Conservation (phyloP, 2,329 filamentous ascomycete genomes). For the Sclerotinia nivalis region DNA sequence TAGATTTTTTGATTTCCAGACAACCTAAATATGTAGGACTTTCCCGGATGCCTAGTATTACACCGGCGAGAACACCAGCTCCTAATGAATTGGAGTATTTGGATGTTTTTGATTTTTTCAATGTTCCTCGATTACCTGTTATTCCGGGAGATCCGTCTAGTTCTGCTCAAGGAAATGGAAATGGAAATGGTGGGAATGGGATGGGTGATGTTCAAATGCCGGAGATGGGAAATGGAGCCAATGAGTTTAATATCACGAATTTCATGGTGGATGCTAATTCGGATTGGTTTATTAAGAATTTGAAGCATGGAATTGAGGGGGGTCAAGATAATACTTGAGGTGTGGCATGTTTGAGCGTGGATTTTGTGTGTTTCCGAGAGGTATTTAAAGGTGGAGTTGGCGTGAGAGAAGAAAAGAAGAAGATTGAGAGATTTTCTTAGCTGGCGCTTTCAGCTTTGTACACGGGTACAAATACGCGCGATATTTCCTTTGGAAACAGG, state of each 20-base stretch:
- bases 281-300: constrained; percentile 70
- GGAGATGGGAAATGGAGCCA: constrained; percentile 38
- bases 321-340: constrained; percentile 16
- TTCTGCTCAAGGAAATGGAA: constrained; percentile 24
- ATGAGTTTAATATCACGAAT: constrained; percentile 76
- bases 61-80: constrained; percentile 67
- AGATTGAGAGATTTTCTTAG: not conserved
- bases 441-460: not conserved
- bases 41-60: constrained; percentile 54
- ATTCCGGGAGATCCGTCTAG: constrained; percentile 38
- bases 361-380: no score
- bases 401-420: not conserved
- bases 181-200: constrained; percentile 29
- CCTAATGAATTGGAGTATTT: constrained; percentile 86
- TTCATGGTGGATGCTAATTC: constrained; percentile 74
- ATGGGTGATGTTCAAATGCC: constrained; percentile 39
- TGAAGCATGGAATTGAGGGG: constrained; percentile 18
- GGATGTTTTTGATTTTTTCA: constrained; percentile 94
- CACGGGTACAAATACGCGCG: not conserved
- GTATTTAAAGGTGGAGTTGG: not conserved
- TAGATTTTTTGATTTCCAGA: constrained; percentile 84
- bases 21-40: constrained; percentile 50
- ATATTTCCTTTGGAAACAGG: not conserved
- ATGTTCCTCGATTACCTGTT: constrained; percentile 72
- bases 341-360: not conserved